Base-by-base conservation (phyloP, 257 asterid species). In the Lavandula angustifolia region DNA sequence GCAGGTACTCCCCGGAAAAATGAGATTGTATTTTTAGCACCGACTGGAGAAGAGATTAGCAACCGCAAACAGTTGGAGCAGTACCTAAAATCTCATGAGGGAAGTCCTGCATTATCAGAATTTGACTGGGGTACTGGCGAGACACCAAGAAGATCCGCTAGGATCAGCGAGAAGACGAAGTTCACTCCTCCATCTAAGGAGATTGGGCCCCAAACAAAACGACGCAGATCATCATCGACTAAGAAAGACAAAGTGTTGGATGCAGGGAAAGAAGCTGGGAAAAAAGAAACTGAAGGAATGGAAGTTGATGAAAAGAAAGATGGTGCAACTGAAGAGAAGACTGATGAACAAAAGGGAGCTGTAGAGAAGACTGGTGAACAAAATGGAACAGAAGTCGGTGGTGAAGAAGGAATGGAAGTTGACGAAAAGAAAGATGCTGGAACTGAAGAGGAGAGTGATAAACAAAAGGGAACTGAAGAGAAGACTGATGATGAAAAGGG, bases 91-190 rank as follows among this genome's bases (percentile, higher is more conserved):
- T 54, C 89, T 0, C 89, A 90, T 35, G 75, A 86, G 40, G 97
- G 96, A 67, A 80, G 67, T 71, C 95, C 96, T 9, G 67, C 86
- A 5, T 17, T 74, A 5, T 79, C 88, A 0, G 99, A 94, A 64
- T 94, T 94, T 61, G 97, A 94, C 64, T 94, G 99, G 99, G 80
- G 95, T 60, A 90, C 95, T 0, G 96, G 97, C n/a, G 97, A 94
- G 66, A 84, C 96, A 11, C 99, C 97, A 7, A 80, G 99, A 60
- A 83, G 99, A 67, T 94, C 99, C 2, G 82, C 95, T 10, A 86
- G 99, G 80, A 87, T 94, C 82, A 82, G 88, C 9, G 95, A 82
- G 80, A 90, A 84, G 82, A 84, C 62, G 42, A 94, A 84, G 82
- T 68, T 82, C 14, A 76, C 77, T 42, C 95, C 91, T 44, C 88